Evolutionary conservation across 257 asterid species (phyloP), one percentile per base, ranked within the genome.

Genomic region (Catharanthus roseus): DNA sequence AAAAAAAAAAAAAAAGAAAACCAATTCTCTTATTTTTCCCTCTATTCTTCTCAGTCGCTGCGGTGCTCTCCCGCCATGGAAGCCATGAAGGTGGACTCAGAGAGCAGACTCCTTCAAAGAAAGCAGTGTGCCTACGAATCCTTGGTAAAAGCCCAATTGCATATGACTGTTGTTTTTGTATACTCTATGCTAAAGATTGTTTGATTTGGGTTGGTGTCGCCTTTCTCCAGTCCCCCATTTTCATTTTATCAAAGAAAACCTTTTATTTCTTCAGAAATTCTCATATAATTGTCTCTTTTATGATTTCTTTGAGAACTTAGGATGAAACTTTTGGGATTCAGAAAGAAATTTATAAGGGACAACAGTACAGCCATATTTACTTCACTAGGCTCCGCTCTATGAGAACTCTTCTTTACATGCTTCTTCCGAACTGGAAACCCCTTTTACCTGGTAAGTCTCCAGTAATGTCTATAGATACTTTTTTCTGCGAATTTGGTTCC

Each of bases 291-390:
- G 29, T 4, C 16, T 41, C 41, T 51, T 55, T 69, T 21, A 18
- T 54, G 26, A 16, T 47, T 54, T 31, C 53, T 34, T 58, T 10
- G 28, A 57, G 53, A 41, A 10, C 18, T 64, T 74, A 95, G 99
- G 97, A 89, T 72, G 93, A 82, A 70, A 68, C 78, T 62, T 91
- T 95, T 85, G 82, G 70, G 85, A 89, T 89, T 62, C 84, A 82
- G 67, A 90, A 83, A 81, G 95, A 89, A 82, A 78, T 83, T 78
- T 95, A 91, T 84, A 85, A 81, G 80, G 99, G 99, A 71, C 99
- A 95, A 73, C 99, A 95, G 72, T 91, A 89, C 85, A 95, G 99
- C 82, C 99, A 91, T 67, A 87, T 95, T 44, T 91, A 95, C 85
- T 91, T 78, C 75, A 88, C 96, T n/a, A 90, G 97, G 64, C 97